These are phyloP conservation scores for Phytophthora capsici DNA, from an alignment of 352 stramenopile species.

Conservation along the genomic window DNA sequence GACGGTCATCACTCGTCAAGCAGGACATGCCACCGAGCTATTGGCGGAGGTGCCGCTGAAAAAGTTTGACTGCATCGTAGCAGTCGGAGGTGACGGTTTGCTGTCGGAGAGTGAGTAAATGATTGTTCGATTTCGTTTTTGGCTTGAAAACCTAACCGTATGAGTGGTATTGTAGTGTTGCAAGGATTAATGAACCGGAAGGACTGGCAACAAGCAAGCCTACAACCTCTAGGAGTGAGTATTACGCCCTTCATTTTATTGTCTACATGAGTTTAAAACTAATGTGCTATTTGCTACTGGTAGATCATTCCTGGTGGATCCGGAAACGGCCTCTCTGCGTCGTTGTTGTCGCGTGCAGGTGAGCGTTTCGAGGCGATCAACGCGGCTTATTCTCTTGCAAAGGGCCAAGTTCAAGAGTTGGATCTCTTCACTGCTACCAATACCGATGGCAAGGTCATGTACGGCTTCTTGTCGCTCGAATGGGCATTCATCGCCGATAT, in stretches of 20 bases:
- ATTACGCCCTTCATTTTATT: no score
- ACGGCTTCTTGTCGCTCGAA: constrained; percentile 86
- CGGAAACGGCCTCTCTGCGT: constrained; percentile 70
- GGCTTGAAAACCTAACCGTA: constrained; percentile 9
- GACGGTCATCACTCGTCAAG: constrained; percentile 54
- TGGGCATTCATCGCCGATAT: constrained; percentile 87
- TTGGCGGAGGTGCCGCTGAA: constrained; percentile 46
- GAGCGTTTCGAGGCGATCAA: constrained; percentile 63
- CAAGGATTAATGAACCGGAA: constrained; percentile 74
- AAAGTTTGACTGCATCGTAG: constrained; percentile 70
- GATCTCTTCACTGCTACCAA: constrained; percentile 68
- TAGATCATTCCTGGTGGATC: constrained; percentile 59
- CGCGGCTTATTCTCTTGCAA: constrained; percentile 69
- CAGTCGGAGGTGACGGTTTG: constrained; percentile 72
- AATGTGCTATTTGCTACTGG: not conserved
- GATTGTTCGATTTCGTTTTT: not conserved
- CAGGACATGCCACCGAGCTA: constrained; percentile 66
- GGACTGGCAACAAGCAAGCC: constrained; percentile 66
- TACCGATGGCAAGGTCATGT: constrained; percentile 55
- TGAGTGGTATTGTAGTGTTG: constrained; percentile 50
- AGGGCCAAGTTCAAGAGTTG: constrained; percentile 65
- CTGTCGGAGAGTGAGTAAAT: constrained; percentile 65
- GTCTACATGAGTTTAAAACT: no score
- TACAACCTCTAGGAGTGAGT: constrained; percentile 59
- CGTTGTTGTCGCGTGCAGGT: constrained; percentile 54